Evolutionary conservation across 2,329 filamentous ascomycete genomes (phyloP).

Genomic region (Alternaria metachromatica): DNA sequence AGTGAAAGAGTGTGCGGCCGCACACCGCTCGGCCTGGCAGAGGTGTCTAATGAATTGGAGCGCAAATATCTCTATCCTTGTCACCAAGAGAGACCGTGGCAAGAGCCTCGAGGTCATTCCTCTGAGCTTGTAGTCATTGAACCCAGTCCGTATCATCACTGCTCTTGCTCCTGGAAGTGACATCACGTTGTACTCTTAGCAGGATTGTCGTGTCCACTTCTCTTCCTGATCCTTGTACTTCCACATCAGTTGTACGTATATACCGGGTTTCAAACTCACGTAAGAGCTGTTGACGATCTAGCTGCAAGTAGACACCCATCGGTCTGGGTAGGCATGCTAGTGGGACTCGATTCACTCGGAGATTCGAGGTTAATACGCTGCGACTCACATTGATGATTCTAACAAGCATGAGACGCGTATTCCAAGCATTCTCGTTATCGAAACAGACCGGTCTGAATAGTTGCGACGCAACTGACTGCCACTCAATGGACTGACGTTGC

Average conservation of each 20-base stretch:
- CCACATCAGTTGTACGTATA: neutral
- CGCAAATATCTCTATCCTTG: neutral
- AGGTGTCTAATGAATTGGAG: neutral
- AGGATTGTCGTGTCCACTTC: neutral
- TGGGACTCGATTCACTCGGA: neutral
- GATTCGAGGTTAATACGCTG: neutral
- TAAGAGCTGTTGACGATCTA: neutral
- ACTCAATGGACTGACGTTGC: neutral
- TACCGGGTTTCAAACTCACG: neutral
- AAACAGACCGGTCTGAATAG: neutral
- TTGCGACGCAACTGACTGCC: neutral
- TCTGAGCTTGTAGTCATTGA: neutral
- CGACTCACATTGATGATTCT: neutral
- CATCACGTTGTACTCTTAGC: neutral
- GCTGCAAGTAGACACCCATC: neutral
- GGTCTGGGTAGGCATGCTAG: neutral
- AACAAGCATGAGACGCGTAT: neutral
- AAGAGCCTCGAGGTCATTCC: neutral
- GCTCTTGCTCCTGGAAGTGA: neutral
- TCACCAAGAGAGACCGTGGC: neutral
- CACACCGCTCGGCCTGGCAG: neutral
- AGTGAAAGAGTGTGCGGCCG: neutral
- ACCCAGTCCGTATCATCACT: neutral
- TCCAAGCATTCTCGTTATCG: neutral
- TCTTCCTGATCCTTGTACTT: neutral